Conservation (phyloP, 306 rosid species). For the Prunus campanulata region DNA sequence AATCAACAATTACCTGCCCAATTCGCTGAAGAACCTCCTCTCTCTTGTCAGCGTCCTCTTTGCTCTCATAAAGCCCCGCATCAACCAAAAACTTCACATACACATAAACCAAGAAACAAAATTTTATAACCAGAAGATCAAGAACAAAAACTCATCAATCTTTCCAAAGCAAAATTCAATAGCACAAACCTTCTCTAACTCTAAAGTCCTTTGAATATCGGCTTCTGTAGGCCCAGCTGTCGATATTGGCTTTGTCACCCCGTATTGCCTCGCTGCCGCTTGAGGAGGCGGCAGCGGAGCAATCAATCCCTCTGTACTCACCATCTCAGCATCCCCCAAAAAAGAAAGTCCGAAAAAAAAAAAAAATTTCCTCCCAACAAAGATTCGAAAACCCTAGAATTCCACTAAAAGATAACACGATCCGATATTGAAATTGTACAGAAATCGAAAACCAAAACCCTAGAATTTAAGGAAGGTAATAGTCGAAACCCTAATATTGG, state of each 20-base stretch:
- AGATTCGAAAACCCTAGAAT: slow-evolving; percentile 1
- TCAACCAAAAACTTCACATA: slow-evolving; percentile 44
- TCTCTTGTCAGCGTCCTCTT: slow-evolving; percentile 60
- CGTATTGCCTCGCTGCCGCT: slow-evolving; percentile 37
- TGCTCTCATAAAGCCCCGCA: slow-evolving; percentile 63
- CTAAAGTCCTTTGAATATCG: slow-evolving; percentile 46
- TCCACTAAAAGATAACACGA: background rate
- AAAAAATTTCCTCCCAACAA: background rate
- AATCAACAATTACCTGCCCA: slow-evolving; percentile 34
- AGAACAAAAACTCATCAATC: background rate
- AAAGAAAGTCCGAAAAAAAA: background rate
- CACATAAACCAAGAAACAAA: slow-evolving; percentile 1
- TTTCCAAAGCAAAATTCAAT: background rate
- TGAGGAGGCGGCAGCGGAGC: slow-evolving; percentile 26
- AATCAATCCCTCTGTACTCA: slow-evolving; percentile 45
- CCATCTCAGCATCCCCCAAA: slow-evolving; percentile 38
- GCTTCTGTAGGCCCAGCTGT: slow-evolving; percentile 50
- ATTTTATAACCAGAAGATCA: background rate
- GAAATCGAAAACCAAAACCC: background rate
- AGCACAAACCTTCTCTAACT: slow-evolving; percentile 61
- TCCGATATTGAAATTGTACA: background rate
- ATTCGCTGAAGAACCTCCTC: slow-evolving; percentile 56
- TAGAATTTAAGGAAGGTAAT: background rate
- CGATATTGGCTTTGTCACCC: slow-evolving; percentile 70
- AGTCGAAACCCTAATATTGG: background rate